Conservation (phyloP, 148 eudicot species). For the Dysphania ambrosioides region DNA sequence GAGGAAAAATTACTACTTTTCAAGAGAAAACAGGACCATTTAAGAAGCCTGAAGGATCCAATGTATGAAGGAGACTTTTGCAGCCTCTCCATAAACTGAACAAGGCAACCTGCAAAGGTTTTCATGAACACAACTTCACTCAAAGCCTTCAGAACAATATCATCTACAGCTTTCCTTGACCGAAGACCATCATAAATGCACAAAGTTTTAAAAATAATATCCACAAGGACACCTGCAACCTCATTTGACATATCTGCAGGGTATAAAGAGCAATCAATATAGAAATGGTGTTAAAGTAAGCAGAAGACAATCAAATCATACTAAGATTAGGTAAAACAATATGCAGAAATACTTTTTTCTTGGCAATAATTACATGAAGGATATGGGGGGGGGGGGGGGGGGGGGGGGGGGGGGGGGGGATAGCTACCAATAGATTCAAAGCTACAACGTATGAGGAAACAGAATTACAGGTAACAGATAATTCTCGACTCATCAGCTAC, state of each 20-base stretch:
- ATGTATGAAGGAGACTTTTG: conserved; percentile 56
- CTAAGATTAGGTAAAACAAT: background rate
- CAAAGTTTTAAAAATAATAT: conserved; percentile 62
- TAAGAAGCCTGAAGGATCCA: conserved; percentile 78
- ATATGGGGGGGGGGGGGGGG: too few relatives aligned
- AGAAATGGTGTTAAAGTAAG: background rate
- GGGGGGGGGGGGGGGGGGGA: too few relatives aligned
- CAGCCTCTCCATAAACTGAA: conserved; percentile 85
- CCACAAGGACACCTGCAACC: conserved; percentile 62
- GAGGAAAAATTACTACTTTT: conserved; percentile 69
- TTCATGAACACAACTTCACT: conserved; percentile 63
- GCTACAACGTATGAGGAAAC: too few relatives aligned
- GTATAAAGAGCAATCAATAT: conserved; percentile 13
- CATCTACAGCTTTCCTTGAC: conserved; percentile 86
- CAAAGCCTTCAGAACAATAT: conserved; percentile 57
- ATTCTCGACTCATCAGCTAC: too few relatives aligned
- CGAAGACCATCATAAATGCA: conserved; percentile 73
- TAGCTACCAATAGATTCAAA: too few relatives aligned
- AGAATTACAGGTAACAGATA: too few relatives aligned
- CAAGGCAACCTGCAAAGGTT: conserved; percentile 81
- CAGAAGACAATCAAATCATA: background rate
- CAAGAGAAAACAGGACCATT: conserved; percentile 78
- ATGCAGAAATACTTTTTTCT: too few relatives aligned
- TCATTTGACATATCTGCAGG: conserved; percentile 70
- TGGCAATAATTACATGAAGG: background rate